phyloP scores from a whole-genome alignment of 345 rosid species.

The Xanthoceras sorbifolium region DNA sequence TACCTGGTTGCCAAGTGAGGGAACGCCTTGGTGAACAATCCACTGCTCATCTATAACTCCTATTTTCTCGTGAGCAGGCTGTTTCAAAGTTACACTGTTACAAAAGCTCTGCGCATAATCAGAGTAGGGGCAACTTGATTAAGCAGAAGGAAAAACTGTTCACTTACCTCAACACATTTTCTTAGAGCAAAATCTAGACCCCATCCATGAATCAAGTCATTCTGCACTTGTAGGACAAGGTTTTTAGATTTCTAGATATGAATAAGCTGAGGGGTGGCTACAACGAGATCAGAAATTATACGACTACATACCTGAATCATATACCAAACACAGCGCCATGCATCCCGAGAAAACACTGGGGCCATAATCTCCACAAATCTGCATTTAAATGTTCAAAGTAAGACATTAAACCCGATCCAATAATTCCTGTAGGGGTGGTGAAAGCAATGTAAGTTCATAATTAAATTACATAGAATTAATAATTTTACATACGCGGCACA shows the following conservation, averaged over 20 bases:
- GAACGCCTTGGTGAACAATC: constrained; percentile 60
- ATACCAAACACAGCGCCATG: constrained; percentile 98
- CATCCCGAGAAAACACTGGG: constrained; percentile 85
- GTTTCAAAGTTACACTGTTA: constrained; percentile 13
- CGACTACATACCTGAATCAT: constrained; percentile 76
- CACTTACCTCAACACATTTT: constrained; percentile 56
- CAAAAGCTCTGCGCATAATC: neutral
- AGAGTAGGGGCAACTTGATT: neutral
- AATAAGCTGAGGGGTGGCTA: neutral
- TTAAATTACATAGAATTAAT: neutral
- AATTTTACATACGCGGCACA: constrained; percentile 83
- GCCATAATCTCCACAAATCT: constrained; percentile 99
- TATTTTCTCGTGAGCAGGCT: constrained; percentile 74
- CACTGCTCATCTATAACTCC: constrained; percentile 67
- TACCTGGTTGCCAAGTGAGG: constrained; percentile 67
- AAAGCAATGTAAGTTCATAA: neutral
- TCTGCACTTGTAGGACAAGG: constrained; percentile 32
- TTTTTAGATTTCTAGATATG: neutral
- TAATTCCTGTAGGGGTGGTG: neutral
- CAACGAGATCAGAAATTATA: neutral
- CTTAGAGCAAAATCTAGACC: constrained; percentile 62
- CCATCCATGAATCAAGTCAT: constrained; percentile 75
- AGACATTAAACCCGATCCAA: neutral
- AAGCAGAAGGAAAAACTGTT: neutral
- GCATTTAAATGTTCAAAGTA: constrained; percentile 18